Evolutionary conservation across 331 rosid species (phyloP).

Genomic region (Malus hybrid): DNA sequence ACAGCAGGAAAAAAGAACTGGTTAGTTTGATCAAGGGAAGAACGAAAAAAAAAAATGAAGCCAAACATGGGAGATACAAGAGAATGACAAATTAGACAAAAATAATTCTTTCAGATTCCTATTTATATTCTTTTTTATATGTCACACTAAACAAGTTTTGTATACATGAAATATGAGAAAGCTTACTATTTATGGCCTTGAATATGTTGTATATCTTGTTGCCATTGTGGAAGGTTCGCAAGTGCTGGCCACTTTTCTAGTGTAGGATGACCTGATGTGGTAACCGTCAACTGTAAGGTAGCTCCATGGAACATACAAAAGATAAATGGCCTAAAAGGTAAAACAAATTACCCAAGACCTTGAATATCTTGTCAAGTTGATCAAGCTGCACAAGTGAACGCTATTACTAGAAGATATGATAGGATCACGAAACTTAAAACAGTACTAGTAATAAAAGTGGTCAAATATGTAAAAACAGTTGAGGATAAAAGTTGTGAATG

Average conservation of each 20-base stretch:
- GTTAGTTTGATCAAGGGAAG: not conserved
- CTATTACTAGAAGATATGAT: constrained; percentile 8
- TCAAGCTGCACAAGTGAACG: constrained; percentile 66
- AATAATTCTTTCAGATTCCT: not conserved
- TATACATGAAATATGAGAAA: not conserved
- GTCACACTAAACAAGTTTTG: not conserved
- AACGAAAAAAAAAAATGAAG: not conserved
- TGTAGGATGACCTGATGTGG: constrained; percentile 86
- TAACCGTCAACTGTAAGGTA: constrained; percentile 28
- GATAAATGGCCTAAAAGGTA: not conserved
- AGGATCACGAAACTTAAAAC: not conserved
- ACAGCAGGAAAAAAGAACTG: not conserved
- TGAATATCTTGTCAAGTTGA: constrained; percentile 98
- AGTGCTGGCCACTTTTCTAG: constrained; percentile 94
- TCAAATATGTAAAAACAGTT: not conserved
- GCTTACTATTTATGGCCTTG: constrained; percentile 84
- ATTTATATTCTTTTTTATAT: not conserved
- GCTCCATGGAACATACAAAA: constrained; percentile 22
- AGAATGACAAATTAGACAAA: not conserved
- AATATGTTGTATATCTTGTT: constrained; percentile 61
- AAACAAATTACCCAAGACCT: constrained; percentile 75
- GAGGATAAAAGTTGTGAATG: too few relatives aligned
- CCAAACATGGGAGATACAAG: not conserved
- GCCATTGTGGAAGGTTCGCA: constrained; percentile 88
- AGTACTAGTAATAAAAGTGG: not conserved